phyloP scores from a whole-genome alignment of 192 early-diverging fungal genomes.

The Umbelopsis isabellina region DNA sequence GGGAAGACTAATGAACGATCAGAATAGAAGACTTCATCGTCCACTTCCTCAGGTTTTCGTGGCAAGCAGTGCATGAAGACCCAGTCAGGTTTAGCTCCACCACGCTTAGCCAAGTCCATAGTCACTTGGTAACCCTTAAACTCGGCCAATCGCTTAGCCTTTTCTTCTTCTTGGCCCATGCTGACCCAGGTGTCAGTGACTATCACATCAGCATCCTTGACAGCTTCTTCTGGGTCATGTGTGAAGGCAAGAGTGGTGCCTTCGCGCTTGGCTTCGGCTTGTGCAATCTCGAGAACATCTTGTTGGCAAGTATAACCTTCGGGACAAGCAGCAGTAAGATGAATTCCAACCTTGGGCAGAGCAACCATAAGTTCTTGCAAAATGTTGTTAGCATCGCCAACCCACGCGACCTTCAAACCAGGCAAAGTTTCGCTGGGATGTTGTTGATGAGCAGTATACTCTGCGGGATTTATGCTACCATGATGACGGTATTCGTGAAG shows the following conservation, averaged over 20 bases:
- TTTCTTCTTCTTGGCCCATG: slow-evolving; percentile 97
- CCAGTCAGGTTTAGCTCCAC: slow-evolving; percentile 87
- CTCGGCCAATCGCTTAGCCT: slow-evolving; percentile 75
- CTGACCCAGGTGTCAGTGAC: slow-evolving; percentile 98
- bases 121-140: slow-evolving; percentile 93
- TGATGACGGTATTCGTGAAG: slow-evolving; percentile 79
- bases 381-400: slow-evolving; percentile 99
- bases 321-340: slow-evolving; percentile 85
- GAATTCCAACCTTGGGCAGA: slow-evolving; percentile 86
- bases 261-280: slow-evolving; percentile 59
- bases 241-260: slow-evolving; percentile 57
- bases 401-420: slow-evolving; percentile 90
- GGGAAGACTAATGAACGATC: slow-evolving; percentile 91
- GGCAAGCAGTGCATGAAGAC: slow-evolving; percentile 99
- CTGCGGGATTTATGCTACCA: slow-evolving; percentile 35
- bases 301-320: slow-evolving; percentile 75
- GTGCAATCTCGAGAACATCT: slow-evolving; percentile 70
- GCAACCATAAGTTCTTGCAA: slow-evolving; percentile 88
- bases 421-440: slow-evolving; percentile 63
- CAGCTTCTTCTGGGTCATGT: slow-evolving; percentile 74
- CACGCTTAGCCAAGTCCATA: slow-evolving; percentile 74
- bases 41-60: slow-evolving; percentile 94
- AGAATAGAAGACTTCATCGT: slow-evolving; percentile 93
- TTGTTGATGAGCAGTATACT: slow-evolving; percentile 47
- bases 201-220: slow-evolving; percentile 83